These are phyloP conservation scores for Capsicum rhomboideum DNA, from an alignment of 257 asterid genomes.

Conservation along the genomic window DNA sequence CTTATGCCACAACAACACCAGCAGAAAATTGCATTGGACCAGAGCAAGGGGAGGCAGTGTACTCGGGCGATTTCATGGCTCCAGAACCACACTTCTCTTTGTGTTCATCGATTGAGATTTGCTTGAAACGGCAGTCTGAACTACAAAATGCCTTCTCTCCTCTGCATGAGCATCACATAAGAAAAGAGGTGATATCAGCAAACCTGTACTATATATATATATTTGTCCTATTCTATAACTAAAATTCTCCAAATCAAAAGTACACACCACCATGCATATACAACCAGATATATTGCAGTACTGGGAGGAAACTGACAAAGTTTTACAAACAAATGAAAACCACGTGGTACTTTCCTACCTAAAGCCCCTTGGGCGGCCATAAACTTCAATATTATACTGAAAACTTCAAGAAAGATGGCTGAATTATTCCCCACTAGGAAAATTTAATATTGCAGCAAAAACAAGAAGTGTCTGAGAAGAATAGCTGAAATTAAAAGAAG, in stretches of 20 bases:
- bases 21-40: conserved; percentile 33
- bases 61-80: conserved; percentile 28
- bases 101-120: conserved; percentile 38
- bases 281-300: background rate
- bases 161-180: conserved; percentile 24
- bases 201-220: background rate
- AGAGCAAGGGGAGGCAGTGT: conserved; percentile 49
- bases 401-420: background rate
- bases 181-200: background rate
- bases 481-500: background rate
- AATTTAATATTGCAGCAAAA: background rate
- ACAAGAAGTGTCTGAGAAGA: background rate
- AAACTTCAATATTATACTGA: background rate
- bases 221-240: background rate
- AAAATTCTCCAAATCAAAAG: background rate
- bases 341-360: background rate
- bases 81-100: conserved; percentile 34
- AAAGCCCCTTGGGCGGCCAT: background rate
- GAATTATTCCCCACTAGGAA: background rate
- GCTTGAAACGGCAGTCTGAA: conserved; percentile 44
- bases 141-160: conserved; percentile 63
- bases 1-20: conserved; percentile 56
- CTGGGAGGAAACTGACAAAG: background rate
- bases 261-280: background rate
- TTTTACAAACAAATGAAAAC: background rate